These are phyloP conservation scores for Alternaria angustiovoidea DNA, from an alignment of 2,329 filamentous ascomycete species.

Conservation along the genomic window DNA sequence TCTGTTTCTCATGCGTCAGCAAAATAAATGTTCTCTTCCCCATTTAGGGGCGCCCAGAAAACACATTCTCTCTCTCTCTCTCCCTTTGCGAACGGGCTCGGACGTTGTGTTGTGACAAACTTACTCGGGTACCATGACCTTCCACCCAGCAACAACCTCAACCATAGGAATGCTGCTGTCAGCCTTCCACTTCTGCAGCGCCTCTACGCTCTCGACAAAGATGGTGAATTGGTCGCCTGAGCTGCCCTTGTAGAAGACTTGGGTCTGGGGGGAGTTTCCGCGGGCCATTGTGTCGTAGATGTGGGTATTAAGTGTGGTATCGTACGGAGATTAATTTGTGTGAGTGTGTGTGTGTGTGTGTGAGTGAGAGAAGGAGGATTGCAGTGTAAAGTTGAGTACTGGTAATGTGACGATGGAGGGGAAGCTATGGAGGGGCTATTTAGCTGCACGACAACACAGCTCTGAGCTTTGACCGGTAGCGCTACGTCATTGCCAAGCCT, in stretches of 20 bases:
- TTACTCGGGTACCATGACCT: conserved; percentile 81
- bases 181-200: conserved; percentile 80
- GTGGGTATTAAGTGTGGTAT: background rate
- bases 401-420: conserved; percentile 14
- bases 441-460: conserved; percentile 22
- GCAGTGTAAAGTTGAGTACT: background rate
- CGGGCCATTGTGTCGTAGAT: conserved; percentile 42
- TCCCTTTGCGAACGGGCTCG: too few species aligned
- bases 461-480: conserved; percentile 29
- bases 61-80: too few species aligned
- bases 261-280: conserved; percentile 67
- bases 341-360: too few species aligned
- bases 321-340: background rate
- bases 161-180: conserved; percentile 82
- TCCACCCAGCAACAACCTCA: conserved; percentile 86
- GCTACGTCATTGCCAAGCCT: conserved; percentile 46
- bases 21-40: too few species aligned
- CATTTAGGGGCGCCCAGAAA: too few species aligned
- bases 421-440: conserved; percentile 47
- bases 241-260: conserved; percentile 85
- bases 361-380: background rate
- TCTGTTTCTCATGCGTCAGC: conserved; percentile 42
- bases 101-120: too few species aligned
- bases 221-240: conserved; percentile 71
- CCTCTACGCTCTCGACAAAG: conserved; percentile 67